Evolutionary conservation across 2,329 filamentous ascomycete genomes (phyloP).

Genomic region (Capronia coronata): DNA sequence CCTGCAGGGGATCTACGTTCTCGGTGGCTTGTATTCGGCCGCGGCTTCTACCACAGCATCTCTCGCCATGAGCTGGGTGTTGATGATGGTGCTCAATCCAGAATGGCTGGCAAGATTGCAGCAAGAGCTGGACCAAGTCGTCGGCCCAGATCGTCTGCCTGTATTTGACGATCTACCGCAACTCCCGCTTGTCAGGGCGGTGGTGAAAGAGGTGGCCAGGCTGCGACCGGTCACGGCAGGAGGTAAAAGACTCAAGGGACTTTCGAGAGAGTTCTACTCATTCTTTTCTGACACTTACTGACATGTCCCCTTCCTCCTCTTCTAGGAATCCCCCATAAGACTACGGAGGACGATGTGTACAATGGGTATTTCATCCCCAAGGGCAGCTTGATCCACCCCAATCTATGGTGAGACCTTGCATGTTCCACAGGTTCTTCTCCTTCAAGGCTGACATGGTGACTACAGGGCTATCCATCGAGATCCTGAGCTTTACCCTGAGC

Average conservation of each 20-base stretch:
- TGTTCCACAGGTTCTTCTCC: too few relatives aligned
- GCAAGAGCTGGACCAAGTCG: conserved; percentile 35
- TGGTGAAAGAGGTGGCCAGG: conserved; percentile 39
- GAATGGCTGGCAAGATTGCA: conserved; percentile 27
- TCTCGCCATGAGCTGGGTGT: conserved; percentile 31
- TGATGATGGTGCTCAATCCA: conserved; percentile 30
- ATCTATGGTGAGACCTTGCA: too few relatives aligned
- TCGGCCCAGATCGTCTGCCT: conserved; percentile 30
- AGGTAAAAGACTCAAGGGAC: too few relatives aligned
- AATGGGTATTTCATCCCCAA: conserved; percentile 44
- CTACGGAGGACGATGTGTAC: conserved; percentile 23
- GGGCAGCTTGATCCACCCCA: conserved; percentile 38
- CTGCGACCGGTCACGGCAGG: conserved; percentile 37
- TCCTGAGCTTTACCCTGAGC: conserved; percentile 36
- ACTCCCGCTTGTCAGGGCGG: conserved; percentile 36
- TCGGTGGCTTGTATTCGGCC: conserved; percentile 33
- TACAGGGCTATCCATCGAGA: conserved; percentile 51
- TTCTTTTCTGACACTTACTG: too few relatives aligned
- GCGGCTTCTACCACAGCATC: conserved; percentile 32
- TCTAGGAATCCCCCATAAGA: conserved; percentile 25
- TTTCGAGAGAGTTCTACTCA: too few relatives aligned
- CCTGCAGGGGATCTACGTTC: conserved; percentile 31
- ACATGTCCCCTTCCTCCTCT: too few relatives aligned
- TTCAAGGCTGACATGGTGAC: too few relatives aligned
- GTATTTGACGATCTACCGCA: conserved; percentile 34